Evolutionary conservation across 2,329 filamentous ascomycete species (phyloP).

Genomic region (Xylariales sp.): DNA sequence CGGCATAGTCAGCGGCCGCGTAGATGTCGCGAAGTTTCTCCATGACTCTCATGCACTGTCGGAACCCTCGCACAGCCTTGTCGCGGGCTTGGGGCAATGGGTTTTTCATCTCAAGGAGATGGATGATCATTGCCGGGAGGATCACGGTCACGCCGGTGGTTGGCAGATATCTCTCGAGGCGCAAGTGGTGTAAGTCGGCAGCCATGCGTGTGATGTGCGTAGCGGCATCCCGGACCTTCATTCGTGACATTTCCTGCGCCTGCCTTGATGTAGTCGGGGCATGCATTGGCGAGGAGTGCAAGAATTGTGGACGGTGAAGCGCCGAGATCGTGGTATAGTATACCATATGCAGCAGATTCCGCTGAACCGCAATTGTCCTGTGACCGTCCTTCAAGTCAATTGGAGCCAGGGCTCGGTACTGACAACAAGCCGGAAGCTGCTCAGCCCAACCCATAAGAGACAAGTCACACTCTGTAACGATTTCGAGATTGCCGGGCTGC

Average conservation of each 20-base stretch:
- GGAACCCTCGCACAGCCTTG: conserved; percentile 74
- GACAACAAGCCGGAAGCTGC: conserved; percentile 65
- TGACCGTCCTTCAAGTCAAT: conserved; percentile 56
- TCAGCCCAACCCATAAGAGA: conserved; percentile 75
- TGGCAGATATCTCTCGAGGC: conserved; percentile 74
- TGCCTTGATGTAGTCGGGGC: conserved; percentile 55
- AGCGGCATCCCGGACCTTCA: conserved; percentile 78
- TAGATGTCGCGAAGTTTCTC: conserved; percentile 84
- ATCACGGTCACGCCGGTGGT: conserved; percentile 90
- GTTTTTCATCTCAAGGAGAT: conserved; percentile 87
- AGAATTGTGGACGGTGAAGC: conserved; percentile 83
- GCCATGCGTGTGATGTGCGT: conserved; percentile 82
- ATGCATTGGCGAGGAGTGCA: conserved; percentile 63
- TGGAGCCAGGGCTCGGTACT: conserved; percentile 55
- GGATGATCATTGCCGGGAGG: conserved; percentile 88
- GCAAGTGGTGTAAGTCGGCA: conserved; percentile 65
- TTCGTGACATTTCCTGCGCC: conserved; percentile 75
- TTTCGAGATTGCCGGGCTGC: conserved; percentile 72
- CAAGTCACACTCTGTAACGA: conserved; percentile 73
- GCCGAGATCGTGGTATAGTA: conserved; percentile 90
- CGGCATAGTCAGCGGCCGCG: conserved; percentile 92
- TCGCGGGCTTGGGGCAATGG: conserved; percentile 67
- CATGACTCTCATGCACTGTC: conserved; percentile 89
- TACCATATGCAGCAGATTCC: conserved; percentile 87
- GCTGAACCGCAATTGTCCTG: conserved; percentile 62